Evolutionary conservation across 2,329 filamentous ascomycete species (phyloP), one percentile per base, ranked within the genome.

Genomic region (Fusarium pseudoanthophilum): DNA sequence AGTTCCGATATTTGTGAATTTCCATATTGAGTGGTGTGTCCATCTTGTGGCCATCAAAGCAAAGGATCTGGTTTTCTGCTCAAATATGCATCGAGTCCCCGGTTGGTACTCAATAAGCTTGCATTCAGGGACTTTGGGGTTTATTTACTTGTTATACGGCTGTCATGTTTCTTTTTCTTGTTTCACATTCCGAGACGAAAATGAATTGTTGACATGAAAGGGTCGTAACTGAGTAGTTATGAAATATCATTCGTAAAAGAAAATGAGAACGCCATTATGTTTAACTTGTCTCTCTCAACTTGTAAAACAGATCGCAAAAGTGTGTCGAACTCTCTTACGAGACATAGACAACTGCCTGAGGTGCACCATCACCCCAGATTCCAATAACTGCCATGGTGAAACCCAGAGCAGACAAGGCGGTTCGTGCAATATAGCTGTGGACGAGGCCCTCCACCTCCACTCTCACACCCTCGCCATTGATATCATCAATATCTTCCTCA

Each of bases 401-500:
- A 8, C 86, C 90, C 48, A 89, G 64, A 7, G 87, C 87, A 5
- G 88, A 84, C 36, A 91, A 76, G 11, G 82, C 84, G 14, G 88
- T 88, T 79, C 88, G 85, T 16, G 88, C 83, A 37, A 88, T 72
- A 77, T 90, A 88, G 74, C 85, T 86, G 78, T 84, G 85, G 46
- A 86, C 83, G 74, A 90, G 87, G 11, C 82, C 81, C 80, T 91
- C 87, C 53, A 91, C 87, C 78, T 87, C 84, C 51, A 81, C 84
- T 72, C 88, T 85, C 49, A 92, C 86, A 77, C 91, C 88, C 83
- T 92, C 90, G 37, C 90, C 90, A 76, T 92, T 92, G 68, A 90
- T 81, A 45, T 85, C 84, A 39, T 85, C 84, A 21, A 79, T 80
- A 75, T 88, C 90, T 81, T 87, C 87, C 78, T 85, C 85, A 72